Conservation (phyloP, 1,284 basidiomycete species). For the Cryptococcus sp. region DNA sequence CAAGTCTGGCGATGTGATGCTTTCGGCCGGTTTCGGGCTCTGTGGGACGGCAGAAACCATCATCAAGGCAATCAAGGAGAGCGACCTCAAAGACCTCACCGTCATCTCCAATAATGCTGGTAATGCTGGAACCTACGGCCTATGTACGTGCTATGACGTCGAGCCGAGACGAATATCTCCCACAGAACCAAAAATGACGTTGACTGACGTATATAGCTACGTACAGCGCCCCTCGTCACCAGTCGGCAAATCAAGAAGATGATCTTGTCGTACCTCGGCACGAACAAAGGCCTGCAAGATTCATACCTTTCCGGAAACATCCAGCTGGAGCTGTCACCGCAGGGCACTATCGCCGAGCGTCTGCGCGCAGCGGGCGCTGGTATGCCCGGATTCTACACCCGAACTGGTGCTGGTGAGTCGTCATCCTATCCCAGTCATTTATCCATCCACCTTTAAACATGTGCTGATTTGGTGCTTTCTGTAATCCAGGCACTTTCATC, state of each 20-base stretch:
- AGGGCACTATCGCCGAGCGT: conserved; percentile 89
- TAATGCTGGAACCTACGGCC: conserved; percentile 66
- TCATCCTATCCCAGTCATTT: background rate
- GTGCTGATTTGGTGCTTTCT: no score
- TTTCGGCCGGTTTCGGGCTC: conserved; percentile 72
- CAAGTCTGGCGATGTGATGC: conserved; percentile 72
- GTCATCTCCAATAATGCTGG: conserved; percentile 92
- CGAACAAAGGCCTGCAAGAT: conserved; percentile 56
- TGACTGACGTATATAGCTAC: background rate
- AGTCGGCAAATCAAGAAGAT: conserved; percentile 74
- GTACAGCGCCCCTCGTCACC: conserved; percentile 71
- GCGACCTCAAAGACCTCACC: conserved; percentile 72
- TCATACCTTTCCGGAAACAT: conserved; percentile 80
- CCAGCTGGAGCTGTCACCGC: conserved; percentile 82
- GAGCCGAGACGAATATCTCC: background rate
- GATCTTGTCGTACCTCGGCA: conserved; percentile 82
- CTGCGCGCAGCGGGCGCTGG: conserved; percentile 90
- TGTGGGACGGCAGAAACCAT: conserved; percentile 68
- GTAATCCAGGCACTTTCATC: conserved; percentile 64
- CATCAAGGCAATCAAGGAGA: conserved; percentile 72
- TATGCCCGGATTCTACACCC: conserved; percentile 94
- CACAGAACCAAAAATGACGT: background rate
- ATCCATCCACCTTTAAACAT: background rate
- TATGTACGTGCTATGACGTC: conserved; percentile 61
- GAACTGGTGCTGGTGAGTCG: conserved; percentile 71